Percentiles rank a stretch among this genome's conserved stretches.
Evolutionary conservation across 2,329 filamentous ascomycete genomes (phyloP).

Genomic region (Periconia sp.): DNA sequence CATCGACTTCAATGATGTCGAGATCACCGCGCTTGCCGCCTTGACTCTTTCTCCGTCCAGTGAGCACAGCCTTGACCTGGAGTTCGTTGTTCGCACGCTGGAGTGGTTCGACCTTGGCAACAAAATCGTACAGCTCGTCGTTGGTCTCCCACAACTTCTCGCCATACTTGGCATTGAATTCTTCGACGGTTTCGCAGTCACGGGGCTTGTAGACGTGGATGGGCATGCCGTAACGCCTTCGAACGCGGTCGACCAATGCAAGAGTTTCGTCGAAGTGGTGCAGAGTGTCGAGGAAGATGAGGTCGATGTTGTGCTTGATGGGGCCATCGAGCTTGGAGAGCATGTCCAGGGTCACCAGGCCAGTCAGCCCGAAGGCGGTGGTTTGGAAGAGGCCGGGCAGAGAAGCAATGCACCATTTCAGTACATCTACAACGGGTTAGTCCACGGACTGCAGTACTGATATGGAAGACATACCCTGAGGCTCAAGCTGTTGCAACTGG

Average conservation of each 20-base stretch:
- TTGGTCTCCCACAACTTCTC: constrained; percentile 81
- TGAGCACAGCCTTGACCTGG: constrained; percentile 86
- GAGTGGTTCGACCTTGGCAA: constrained; percentile 96
- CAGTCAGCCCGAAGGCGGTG: constrained; percentile 55
- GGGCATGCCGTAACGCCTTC: constrained; percentile 72
- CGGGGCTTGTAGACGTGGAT: constrained; percentile 90
- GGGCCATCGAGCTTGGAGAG: constrained; percentile 70
- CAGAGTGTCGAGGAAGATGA: constrained; percentile 58
- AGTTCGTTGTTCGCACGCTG: constrained; percentile 88
- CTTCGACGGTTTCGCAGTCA: constrained; percentile 68
- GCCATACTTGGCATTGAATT: constrained; percentile 84
- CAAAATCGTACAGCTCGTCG: constrained; percentile 90
- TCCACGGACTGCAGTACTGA: constrained; percentile 14
- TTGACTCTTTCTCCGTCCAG: constrained; percentile 87
- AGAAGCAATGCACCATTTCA: constrained; percentile 88
- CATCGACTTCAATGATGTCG: constrained; percentile 89
- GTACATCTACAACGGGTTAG: constrained; percentile 63
- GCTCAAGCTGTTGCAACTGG: constrained; percentile 83
- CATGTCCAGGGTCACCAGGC: constrained; percentile 61
- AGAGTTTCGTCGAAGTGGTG: constrained; percentile 56
- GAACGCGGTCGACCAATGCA: constrained; percentile 65
- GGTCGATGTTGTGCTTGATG: constrained; percentile 56
- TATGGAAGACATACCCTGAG: constrained; percentile 59
- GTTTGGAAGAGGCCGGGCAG: constrained; percentile 77
- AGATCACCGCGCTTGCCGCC: constrained; percentile 89